Evolutionary conservation across 495 filamentous ascomycete genomes (phyloP), one percentile per base, ranked within the genome.

Genomic region (Chaetomidium leptoderma): DNA sequence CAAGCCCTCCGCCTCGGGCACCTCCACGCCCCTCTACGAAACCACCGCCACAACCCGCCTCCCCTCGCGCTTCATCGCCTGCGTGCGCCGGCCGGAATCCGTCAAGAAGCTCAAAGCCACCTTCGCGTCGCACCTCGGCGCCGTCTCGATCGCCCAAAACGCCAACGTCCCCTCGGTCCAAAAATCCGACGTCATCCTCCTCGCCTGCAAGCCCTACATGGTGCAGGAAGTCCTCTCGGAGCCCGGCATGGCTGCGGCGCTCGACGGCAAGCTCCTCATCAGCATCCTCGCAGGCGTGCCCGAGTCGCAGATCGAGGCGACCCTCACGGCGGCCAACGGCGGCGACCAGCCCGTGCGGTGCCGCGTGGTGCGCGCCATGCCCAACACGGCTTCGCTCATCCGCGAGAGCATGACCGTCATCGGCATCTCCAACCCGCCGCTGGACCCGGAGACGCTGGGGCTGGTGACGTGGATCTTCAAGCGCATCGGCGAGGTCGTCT

Each of bases 391-490:
- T 0, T 77, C 79, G 26, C 76, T 86, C 42, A 84, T 93, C 23
- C 73, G 87, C 13, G 86, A 92, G 67, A 83, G 79, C 55, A 93
- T 92, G 89, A 91, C 89, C 3, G 88, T 92, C 9, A 86, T 95
- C 55, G 74, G 70, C 14, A 85, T 78, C 4, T 78, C 83, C 4
- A 74, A 66, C 4, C 83, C 86, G 1, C 79, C 86, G 14, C 63
- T 84, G 5, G 74, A 84, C 2, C 63, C 73, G 1, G 69, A 78
- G 23, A 76, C 78, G 14, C 65, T 70, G 5, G 70, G 61, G n/a
- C 71, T 93, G 0, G 76, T 91, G 6, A 83, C 80, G 1, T 92
- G 89, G 87, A 87, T 92, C 51, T 91, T 92, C 74, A 80, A 76
- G 59, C 73, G 79, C 54, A 87, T 91, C 48, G 87, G 87, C 45